phyloP scores from a whole-genome alignment of 805 yeast genomes.

The Cyberlindnera xishuangbannaensis region DNA sequence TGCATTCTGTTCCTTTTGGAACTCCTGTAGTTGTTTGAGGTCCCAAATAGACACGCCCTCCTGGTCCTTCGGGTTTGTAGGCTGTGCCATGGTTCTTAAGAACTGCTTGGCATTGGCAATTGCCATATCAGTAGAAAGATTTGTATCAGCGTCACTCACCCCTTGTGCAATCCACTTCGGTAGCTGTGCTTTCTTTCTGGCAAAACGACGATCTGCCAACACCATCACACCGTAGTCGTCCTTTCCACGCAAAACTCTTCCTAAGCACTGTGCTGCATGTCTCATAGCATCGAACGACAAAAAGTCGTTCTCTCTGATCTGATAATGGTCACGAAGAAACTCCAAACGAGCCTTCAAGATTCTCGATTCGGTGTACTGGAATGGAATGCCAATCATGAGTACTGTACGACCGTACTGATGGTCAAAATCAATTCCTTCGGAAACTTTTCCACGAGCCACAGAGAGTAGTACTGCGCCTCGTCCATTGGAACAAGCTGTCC shows the following conservation, averaged over 20 bases:
- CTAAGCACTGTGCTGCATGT: constrained; percentile 98
- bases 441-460: constrained; percentile 98
- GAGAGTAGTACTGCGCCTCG: constrained; percentile 94
- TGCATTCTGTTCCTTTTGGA: constrained; percentile 47
- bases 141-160: constrained; percentile 82
- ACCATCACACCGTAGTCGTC: constrained; percentile 99
- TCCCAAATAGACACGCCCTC: constrained; percentile 96
- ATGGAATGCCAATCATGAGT: constrained; percentile 97
- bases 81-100: constrained; percentile 90
- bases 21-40: constrained; percentile 52
- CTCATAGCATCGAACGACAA: constrained; percentile 98
- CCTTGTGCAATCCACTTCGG: constrained; percentile 99
- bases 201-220: constrained; percentile 88
- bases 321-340: constrained; percentile 86
- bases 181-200: constrained; percentile 76
- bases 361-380: constrained; percentile 96
- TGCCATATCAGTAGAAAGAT: constrained; percentile 96
- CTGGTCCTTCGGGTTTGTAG: constrained; percentile 80
- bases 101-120: constrained; percentile 91
- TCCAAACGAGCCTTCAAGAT: constrained; percentile 92
- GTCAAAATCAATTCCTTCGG: constrained; percentile 98
- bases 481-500: constrained; percentile 96
- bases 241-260: constrained; percentile 95
- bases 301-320: constrained; percentile 90
- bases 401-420: constrained; percentile 98